Percentiles rank a stretch among this genome's conserved stretches.
These are phyloP conservation scores for Asterochloris erici DNA, from an alignment of 139 green algal species.

Conservation along the genomic window DNA sequence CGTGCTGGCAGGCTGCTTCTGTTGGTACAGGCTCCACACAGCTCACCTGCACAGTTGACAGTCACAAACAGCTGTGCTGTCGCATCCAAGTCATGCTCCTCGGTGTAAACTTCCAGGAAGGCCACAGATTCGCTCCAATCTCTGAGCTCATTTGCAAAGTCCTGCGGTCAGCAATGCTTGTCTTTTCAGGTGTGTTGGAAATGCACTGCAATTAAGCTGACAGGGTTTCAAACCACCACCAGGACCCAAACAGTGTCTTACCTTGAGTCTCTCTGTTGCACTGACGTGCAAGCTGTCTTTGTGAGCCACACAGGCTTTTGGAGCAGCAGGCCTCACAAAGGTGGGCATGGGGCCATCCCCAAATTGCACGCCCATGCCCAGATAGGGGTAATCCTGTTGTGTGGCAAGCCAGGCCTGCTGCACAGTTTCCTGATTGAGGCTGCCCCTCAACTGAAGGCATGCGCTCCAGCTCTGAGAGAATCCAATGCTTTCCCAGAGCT, in stretches of 20 bases:
- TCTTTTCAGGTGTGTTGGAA: no score
- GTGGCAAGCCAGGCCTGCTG: not conserved
- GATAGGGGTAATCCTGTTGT: slow-evolving; percentile 10
- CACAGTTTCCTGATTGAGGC: not conserved
- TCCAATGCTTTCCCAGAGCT: slow-evolving; percentile 21
- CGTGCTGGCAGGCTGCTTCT: no score
- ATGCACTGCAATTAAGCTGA: no score
- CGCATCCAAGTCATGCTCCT: not conserved
- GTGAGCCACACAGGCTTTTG: not conserved
- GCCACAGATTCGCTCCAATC: slow-evolving; percentile 4
- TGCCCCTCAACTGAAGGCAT: slow-evolving; percentile 16
- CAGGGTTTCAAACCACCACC: no score
- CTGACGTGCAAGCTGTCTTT: no score
- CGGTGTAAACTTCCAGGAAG: slow-evolving; percentile 6
- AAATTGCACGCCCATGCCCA: not conserved
- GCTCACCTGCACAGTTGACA: slow-evolving; percentile 19
- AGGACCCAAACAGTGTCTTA: not conserved
- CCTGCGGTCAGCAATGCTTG: not conserved
- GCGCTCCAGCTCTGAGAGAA: slow-evolving; percentile 2
- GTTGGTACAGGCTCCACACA: not conserved
- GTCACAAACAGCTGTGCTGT: slow-evolving; percentile 20
- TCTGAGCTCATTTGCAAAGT: slow-evolving; percentile 8
- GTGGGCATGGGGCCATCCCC: not conserved
- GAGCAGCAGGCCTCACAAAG: not conserved
- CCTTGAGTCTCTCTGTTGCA: no score